Evolutionary conservation across 768 basidiomycete species (phyloP).

Genomic region (Clitopilus hobsonii): DNA sequence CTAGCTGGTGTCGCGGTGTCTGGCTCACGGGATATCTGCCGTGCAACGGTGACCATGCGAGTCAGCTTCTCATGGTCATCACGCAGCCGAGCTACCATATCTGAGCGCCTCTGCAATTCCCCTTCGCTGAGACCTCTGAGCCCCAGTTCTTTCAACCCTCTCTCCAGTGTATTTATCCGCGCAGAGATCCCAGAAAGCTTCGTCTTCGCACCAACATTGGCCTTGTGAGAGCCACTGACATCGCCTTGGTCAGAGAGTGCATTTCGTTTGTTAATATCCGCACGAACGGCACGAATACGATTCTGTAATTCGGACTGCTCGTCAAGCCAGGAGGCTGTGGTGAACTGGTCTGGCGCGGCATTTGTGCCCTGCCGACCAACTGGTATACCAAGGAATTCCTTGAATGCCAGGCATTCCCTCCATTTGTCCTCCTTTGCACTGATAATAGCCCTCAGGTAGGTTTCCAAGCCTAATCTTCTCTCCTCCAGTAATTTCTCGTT

Average conservation of each 20-base stretch:
- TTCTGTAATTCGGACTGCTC: conserved; percentile 80
- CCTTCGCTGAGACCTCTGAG: conserved; percentile 80
- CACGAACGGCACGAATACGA: conserved; percentile 75
- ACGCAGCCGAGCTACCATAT: conserved; percentile 83
- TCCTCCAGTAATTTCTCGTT: conserved; percentile 70
- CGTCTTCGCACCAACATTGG: conserved; percentile 83
- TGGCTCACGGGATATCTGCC: conserved; percentile 40
- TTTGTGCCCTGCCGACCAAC: conserved; percentile 45
- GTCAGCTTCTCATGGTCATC: conserved; percentile 89
- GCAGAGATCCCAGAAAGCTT: conserved; percentile 74
- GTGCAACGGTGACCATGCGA: conserved; percentile 78
- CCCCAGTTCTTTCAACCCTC: conserved; percentile 61
- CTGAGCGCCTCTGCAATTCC: conserved; percentile 85
- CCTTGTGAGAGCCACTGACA: conserved; percentile 65
- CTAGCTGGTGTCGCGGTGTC: conserved; percentile 8
- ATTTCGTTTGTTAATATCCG: conserved; percentile 85
- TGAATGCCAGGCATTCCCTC: conserved; percentile 75
- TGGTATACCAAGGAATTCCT: conserved; percentile 85
- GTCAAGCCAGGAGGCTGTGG: conserved; percentile 81
- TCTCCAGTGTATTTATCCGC: conserved; percentile 67
- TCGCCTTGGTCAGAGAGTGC: conserved; percentile 75
- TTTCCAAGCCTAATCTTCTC: conserved; percentile 71
- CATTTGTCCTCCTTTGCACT: conserved; percentile 77
- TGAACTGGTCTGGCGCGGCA: conserved; percentile 48
- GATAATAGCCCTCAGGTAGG: conserved; percentile 83